phyloP scores from a whole-genome alignment of 2,329 filamentous ascomycete species.

The Malbranchea cinnamomea region DNA sequence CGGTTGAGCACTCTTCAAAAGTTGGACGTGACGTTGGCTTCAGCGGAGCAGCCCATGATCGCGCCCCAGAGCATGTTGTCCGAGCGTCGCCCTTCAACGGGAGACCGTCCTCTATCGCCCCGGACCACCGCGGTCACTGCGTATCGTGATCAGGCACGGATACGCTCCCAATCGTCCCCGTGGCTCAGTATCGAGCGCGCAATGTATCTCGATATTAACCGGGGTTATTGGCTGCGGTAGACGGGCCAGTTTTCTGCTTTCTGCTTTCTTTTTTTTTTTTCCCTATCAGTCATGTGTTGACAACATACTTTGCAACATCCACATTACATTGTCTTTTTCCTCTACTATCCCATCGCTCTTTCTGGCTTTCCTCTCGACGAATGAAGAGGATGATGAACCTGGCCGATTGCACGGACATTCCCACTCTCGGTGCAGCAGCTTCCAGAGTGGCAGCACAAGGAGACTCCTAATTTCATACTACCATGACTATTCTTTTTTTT shows the following conservation, averaged over 20 bases:
- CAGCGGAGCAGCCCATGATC: background rate
- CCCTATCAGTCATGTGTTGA: background rate
- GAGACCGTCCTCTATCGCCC: slow-evolving; percentile 4
- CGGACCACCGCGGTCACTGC: background rate
- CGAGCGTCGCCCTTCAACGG: background rate
- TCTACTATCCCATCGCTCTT: too few species aligned
- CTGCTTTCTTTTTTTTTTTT: background rate
- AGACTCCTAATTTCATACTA: too few species aligned
- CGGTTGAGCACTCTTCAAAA: slow-evolving; percentile 7
- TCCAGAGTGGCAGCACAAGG: too few species aligned
- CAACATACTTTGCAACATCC: too few species aligned
- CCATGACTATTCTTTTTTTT: too few species aligned
- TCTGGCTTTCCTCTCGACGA: too few species aligned
- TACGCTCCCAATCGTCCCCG: background rate
- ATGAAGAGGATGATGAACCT: too few species aligned
- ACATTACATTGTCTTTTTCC: too few species aligned
- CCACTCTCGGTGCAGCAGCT: too few species aligned
- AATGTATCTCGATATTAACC: slow-evolving; percentile 8
- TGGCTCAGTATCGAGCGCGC: slow-evolving; percentile 10
- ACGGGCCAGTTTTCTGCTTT: background rate
- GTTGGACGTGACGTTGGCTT: background rate
- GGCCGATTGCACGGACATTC: too few species aligned
- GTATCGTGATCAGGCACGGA: background rate
- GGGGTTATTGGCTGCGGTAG: slow-evolving; percentile 12
- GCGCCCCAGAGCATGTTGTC: background rate